Percentiles rank a stretch among this genome's conserved stretches.
Conservation (phyloP, 2,329 filamentous ascomycete species). For the Nemania sp. region DNA sequence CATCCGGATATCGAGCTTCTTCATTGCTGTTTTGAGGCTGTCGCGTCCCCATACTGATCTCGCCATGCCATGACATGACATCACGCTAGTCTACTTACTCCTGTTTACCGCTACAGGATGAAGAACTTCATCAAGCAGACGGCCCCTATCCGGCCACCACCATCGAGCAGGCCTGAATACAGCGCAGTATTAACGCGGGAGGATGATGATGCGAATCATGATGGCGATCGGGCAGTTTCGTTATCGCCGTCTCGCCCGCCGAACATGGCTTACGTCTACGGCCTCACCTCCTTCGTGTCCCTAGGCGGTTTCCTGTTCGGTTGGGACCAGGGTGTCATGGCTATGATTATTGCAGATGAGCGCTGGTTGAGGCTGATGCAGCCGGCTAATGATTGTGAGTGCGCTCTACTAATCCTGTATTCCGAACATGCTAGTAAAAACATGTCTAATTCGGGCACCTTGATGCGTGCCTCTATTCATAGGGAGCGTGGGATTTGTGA, state of each 20-base stretch:
- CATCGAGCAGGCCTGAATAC: slow-evolving; percentile 18
- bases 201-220: neutral
- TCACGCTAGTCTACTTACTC: slow-evolving; percentile 18
- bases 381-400: slow-evolving; percentile 47
- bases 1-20: too few species aligned
- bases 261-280: slow-evolving; percentile 49
- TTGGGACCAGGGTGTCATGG: slow-evolving; percentile 51
- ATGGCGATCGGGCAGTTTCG: neutral
- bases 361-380: slow-evolving; percentile 49
- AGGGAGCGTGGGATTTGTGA: slow-evolving; percentile 49
- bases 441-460: slow-evolving; percentile 12
- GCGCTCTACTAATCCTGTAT: neutral
- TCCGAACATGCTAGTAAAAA: neutral
- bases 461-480: neutral
- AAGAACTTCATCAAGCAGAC: slow-evolving; percentile 47
- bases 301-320: slow-evolving; percentile 50
- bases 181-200: slow-evolving; percentile 17
- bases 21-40: too few species aligned
- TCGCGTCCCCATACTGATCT: too few species aligned
- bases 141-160: slow-evolving; percentile 42
- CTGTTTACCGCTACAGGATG: slow-evolving; percentile 17
- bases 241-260: slow-evolving; percentile 37
- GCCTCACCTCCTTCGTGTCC: slow-evolving; percentile 48
- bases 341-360: slow-evolving; percentile 51
- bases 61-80: slow-evolving; percentile 15